phyloP scores from a whole-genome alignment of 2,329 filamentous ascomycete genomes.

The Talaromyces pinophilus region DNA sequence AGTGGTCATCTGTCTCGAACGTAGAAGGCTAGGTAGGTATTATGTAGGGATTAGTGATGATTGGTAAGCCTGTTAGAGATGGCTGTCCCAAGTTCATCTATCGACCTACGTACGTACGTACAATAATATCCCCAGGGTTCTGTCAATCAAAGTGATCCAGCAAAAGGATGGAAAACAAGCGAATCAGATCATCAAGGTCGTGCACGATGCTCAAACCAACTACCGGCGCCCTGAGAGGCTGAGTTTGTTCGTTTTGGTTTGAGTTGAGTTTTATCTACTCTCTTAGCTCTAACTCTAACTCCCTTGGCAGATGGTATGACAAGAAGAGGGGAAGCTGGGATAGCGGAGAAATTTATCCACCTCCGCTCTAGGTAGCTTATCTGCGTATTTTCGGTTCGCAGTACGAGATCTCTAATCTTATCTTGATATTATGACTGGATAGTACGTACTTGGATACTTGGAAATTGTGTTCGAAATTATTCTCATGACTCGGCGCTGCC shows the following conservation, averaged over 20 bases:
- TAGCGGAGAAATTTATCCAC: background rate
- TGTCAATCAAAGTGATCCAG: too few species aligned
- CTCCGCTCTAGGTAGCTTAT: background rate
- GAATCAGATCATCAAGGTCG: background rate
- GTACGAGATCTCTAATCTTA: background rate
- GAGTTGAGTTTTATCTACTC: too few species aligned
- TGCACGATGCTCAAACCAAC: background rate
- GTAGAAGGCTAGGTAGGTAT: background rate
- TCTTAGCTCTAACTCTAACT: too few species aligned
- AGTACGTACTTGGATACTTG: background rate
- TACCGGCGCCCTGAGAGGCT: background rate
- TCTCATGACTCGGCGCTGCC: background rate
- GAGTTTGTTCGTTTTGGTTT: background rate
- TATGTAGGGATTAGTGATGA: background rate
- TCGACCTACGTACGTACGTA: background rate
- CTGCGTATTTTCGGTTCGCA: background rate
- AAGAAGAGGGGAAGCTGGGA: background rate
- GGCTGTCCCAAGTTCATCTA: background rate
- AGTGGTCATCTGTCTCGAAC: background rate
- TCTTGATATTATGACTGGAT: background rate
- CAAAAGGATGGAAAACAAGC: background rate
- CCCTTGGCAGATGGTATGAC: background rate
- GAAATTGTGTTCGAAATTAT: background rate
- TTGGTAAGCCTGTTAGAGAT: background rate
- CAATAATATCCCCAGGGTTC: background rate